These are phyloP conservation scores for Wickerhamomyces xylosicus DNA, from an alignment of 805 yeast species.

Conservation along the genomic window DNA sequence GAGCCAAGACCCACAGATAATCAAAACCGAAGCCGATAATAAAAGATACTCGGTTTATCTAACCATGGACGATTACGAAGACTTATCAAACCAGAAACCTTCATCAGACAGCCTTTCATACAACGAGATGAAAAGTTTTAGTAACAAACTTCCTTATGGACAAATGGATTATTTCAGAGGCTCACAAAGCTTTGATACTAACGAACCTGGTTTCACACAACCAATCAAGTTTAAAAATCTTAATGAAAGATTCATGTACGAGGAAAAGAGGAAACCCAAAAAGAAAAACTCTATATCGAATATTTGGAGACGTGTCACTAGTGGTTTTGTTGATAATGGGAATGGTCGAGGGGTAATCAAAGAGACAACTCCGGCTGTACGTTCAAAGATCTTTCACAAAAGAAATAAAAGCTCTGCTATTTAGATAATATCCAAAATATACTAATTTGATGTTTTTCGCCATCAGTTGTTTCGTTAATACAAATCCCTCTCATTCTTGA, in stretches of 20 bases:
- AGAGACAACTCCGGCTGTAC: not conserved
- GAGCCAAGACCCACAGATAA: not conserved
- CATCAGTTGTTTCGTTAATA: too few species aligned
- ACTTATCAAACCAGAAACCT: not conserved
- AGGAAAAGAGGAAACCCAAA: not conserved
- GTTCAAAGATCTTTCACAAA: not conserved
- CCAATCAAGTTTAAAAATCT: not conserved
- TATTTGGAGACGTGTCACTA: not conserved
- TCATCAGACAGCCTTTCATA: too few species aligned
- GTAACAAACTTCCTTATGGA: too few species aligned
- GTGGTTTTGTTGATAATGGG: not conserved
- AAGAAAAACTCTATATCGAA: not conserved
- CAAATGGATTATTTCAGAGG: too few species aligned
- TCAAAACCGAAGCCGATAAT: not conserved
- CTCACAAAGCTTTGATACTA: not conserved
- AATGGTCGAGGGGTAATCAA: not conserved
- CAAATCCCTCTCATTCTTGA: too few species aligned
- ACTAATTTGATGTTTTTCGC: too few species aligned
- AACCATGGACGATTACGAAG: not conserved
- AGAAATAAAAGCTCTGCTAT: not conserved
- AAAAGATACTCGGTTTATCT: not conserved
- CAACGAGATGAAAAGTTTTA: too few species aligned
- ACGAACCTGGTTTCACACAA: not conserved
- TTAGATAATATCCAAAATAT: too few species aligned
- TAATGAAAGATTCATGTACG: not conserved